Evolutionary conservation across 495 filamentous ascomycete species (phyloP), one percentile per base, ranked within the genome.

Genomic region (Trypethelium eluteriae): DNA sequence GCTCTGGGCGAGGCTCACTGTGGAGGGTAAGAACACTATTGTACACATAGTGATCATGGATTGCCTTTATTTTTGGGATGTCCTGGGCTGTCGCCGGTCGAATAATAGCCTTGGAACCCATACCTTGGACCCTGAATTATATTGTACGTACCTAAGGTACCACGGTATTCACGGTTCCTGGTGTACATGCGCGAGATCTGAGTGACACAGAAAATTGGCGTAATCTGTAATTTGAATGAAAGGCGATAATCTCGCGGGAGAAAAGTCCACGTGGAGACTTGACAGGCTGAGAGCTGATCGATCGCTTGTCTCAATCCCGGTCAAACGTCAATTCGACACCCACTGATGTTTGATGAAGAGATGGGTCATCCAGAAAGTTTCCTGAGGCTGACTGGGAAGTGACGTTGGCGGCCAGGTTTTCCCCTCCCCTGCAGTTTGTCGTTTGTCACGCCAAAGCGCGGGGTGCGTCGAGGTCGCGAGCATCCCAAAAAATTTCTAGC

Each of bases 1-100:
- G 56, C 16, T 67, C 38, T 3, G 53, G 6, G 11, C 44, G 62
- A 3, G 65, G 46, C 39, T 46, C 53, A 11, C 25, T 44, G n/a
- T 39, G 38, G n/a, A 67, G 62, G 2, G 65, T 67, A 14, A 67
- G 18, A 32, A 67, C 65, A 46, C 53, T 67, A 38, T 67, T 67
- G 41, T 62, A 38, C n/a, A 67, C 65, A 38, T 67, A 67, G 47
- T 67, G 36, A 14, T 67, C 62, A 44, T 67, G 65, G n/a, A 67
- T 67, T 7, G 38, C 35, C 38, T 67, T 67, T 10, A 67, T 67
- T 16, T 39, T 32, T 6, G 65, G 56, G 6, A 67, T 62, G 56
- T 67, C 65, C 9, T 62, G 36, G 12, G 38, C 36, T 16, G 38
- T 62, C 32, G 65, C 65, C 2, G 32, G 34, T 2, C 65, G 34